These are phyloP conservation scores for Ceratocystis lukuohia DNA, from an alignment of 2,329 filamentous ascomycete species.

Conservation along the genomic window DNA sequence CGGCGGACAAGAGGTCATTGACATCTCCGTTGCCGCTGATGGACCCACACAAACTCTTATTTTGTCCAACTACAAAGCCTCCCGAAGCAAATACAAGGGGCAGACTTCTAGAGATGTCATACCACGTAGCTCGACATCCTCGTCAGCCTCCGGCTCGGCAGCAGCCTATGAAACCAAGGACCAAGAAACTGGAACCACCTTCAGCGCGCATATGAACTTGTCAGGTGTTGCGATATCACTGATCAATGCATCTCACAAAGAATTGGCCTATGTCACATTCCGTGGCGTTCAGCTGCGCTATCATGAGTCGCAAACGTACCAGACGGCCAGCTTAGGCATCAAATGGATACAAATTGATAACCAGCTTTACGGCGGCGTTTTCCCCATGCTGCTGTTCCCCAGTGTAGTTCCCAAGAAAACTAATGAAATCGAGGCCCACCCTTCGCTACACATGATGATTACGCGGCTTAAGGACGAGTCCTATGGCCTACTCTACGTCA, in stretches of 20 bases:
- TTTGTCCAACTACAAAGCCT: slow-evolving; percentile 82
- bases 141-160: slow-evolving; percentile 36
- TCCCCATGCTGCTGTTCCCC: slow-evolving; percentile 92
- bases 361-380: slow-evolving; percentile 93
- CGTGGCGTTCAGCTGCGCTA: slow-evolving; percentile 83
- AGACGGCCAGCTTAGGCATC: slow-evolving; percentile 77
- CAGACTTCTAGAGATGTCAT: slow-evolving; percentile 5
- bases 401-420: slow-evolving; percentile 96
- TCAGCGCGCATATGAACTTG: slow-evolving; percentile 76
- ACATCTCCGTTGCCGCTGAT: slow-evolving; percentile 90
- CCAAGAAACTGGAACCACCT: slow-evolving; percentile 72
- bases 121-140: slow-evolving; percentile 4
- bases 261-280: slow-evolving; percentile 86
- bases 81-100: slow-evolving; percentile 70
- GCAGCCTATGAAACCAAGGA: slow-evolving; percentile 68
- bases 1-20: slow-evolving; percentile 73
- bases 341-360: slow-evolving; percentile 99
- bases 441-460: slow-evolving; percentile 81
- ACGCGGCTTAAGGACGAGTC: slow-evolving; percentile 96
- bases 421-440: slow-evolving; percentile 90
- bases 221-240: slow-evolving; percentile 87
- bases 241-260: slow-evolving; percentile 81
- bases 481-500: slow-evolving; percentile 95
- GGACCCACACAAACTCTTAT: slow-evolving; percentile 92
- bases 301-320: slow-evolving; percentile 83